Base-by-base conservation (phyloP, 2,329 filamentous ascomycete genomes). In the Fusarium heterosporum region DNA sequence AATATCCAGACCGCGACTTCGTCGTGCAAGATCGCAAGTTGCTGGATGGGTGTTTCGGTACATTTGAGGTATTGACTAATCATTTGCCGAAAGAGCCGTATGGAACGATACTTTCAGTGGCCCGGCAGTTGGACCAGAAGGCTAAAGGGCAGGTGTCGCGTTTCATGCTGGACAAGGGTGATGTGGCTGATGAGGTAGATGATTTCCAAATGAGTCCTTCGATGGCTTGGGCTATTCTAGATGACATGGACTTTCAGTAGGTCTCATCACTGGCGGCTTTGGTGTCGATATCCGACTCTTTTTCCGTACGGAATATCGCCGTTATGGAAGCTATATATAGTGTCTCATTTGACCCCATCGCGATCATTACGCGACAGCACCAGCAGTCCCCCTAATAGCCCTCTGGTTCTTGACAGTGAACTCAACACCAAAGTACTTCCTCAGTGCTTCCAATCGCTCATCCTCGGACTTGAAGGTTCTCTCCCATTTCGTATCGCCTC, bases 141-240 rank as follows among this genome's bases (percentile, higher is more conserved):
- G 69, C 69, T 2, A 47, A 46, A 16, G 69, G 66, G 2, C 62
- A 69, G 12, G 63, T 69, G 0, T 61, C 58, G 7, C 54, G 64
- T 2, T 26, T 32, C 9, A 28, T 19, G 3, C 12, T 56, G 32
- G 19, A 26, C 11, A 45, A 36, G 2, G 29, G n/a, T 4, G 19
- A n/a, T 4, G 6, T 14, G 0, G 4, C 42, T 8, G 50, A 22
- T 34, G 47, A 42, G 5, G 6, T 6, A 10, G 13, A 6, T 17
- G 9, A 38, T 12, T 22, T 29, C 29, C 43, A 58, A 5, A 26
- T 68, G 42, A 68, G 60, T 14, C 59, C 64, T n/a, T 56, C 60
- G 1, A 49, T 26, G 0, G 60, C 50, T 3, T 68, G 64, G 60
- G 55, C 53, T 6, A 49, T 64, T 2, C 22, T 69, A 40, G 65